Evolutionary conservation across 2,329 filamentous ascomycete species (phyloP).

Genomic region (Pseudodiploospora longispora): DNA sequence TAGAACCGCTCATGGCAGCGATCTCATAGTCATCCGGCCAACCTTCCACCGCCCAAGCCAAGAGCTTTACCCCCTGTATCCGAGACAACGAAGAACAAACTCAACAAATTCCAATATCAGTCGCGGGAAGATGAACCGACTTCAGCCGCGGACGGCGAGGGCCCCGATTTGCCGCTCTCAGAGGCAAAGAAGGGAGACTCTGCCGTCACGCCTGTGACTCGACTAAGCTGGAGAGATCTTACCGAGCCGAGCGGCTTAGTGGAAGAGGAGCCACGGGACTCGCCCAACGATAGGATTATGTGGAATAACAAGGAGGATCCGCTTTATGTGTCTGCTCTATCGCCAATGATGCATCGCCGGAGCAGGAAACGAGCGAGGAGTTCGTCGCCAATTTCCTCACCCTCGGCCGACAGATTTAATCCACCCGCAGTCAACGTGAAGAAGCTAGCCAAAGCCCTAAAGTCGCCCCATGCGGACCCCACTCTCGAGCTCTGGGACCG

Average conservation of each 20-base stretch:
- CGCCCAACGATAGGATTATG: slow-evolving; percentile 52
- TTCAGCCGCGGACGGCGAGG: slow-evolving; percentile 12
- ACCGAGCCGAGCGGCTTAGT: slow-evolving; percentile 36
- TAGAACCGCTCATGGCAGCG: slow-evolving; percentile 39
- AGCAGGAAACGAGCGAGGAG: slow-evolving; percentile 62
- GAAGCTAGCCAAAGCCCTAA: slow-evolving; percentile 49
- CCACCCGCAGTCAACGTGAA: slow-evolving; percentile 48
- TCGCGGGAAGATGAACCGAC: slow-evolving; percentile 12
- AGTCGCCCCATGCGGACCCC: slow-evolving; percentile 62
- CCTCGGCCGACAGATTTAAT: slow-evolving; percentile 38
- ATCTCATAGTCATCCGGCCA: slow-evolving; percentile 42
- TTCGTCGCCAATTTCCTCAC: slow-evolving; percentile 65
- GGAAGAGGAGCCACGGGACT: slow-evolving; percentile 39
- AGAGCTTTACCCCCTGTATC: slow-evolving; percentile 43
- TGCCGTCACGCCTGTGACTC: slow-evolving; percentile 39
- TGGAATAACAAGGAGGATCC: slow-evolving; percentile 48
- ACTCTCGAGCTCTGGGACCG: slow-evolving; percentile 71
- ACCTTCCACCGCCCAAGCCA: slow-evolving; percentile 24
- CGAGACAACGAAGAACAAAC: slow-evolving; percentile 51
- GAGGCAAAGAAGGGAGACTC: slow-evolving; percentile 16
- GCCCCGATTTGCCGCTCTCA: slow-evolving; percentile 2
- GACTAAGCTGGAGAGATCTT: slow-evolving; percentile 51
- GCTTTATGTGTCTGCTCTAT: slow-evolving; percentile 32
- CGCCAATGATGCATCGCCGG: slow-evolving; percentile 41
- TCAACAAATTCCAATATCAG: slow-evolving; percentile 46